Evolutionary conservation across 305 asterid genomes (phyloP), one percentile per base, ranked within the genome.

Genomic region (Petunia hybrid): DNA sequence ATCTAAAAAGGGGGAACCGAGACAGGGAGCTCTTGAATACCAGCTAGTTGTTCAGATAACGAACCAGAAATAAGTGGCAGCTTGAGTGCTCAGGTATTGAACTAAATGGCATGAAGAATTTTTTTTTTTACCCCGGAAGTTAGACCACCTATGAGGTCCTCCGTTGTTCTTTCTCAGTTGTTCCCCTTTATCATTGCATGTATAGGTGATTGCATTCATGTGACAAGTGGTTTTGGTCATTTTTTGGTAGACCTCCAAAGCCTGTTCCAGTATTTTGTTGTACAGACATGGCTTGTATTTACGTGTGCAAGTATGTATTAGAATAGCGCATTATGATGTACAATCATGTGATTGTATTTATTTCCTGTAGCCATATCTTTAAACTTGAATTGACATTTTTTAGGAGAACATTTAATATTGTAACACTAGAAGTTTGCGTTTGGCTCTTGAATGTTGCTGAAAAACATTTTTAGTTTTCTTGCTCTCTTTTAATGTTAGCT

Each of bases 241-340:
- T 73, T 62, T 73, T 73, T 74, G 78, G 64, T 74, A 13, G 56
- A 53, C 78, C 36, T 51, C 63, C n/a, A 36, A 74, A 51, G 61
- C 78, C 78, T 53, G 63, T 45, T 51, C 36, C n/a, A n/a, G 63
- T 74, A 74, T 74, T 74, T 74, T 74, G 64, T 36, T 74, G 78
- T 51, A 74, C 78, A 74, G 48, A 51, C 64, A 74, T 74, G 78
- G n/a, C 78, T 74, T 74, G 62, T 51, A 60, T 74, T 74, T 74
- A 51, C 13, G 63, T 48, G 78, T 53, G 78, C 78, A 53, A 74
- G 78, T 51, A 74, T 74, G 64, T 74, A 36, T 51, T 74, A 74
- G 78, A 53, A 51, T 74, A 74, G 78, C 48, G 51, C 38, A 74
- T 74, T 51, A 74, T 74, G 64, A 13, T 74, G 48, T 74, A 74